Conservation (phyloP, 2,329 filamentous ascomycete species). For the Tolypocladium endophyticum region DNA sequence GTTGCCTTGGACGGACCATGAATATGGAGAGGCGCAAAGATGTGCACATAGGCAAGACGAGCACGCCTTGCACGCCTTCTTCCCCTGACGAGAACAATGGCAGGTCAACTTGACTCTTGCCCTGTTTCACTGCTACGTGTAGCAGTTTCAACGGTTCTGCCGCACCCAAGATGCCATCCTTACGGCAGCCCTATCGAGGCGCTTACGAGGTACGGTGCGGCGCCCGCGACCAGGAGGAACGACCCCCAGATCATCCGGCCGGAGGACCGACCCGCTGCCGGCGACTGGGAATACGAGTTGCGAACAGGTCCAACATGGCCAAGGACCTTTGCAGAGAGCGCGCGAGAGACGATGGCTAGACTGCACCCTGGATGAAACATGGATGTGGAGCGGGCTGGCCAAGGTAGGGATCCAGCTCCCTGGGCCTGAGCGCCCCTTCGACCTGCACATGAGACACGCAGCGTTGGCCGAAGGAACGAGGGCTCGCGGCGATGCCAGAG, state of each 20-base stretch:
- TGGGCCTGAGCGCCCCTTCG: neutral
- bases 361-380: neutral
- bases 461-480: too few relatives aligned
- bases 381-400: neutral
- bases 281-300: neutral
- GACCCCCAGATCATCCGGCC: neutral
- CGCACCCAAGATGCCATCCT: neutral
- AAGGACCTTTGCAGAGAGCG: neutral
- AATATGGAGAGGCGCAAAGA: neutral
- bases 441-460: too few relatives aligned
- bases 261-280: neutral
- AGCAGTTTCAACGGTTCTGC: neutral
- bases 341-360: neutral
- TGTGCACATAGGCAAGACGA: neutral
- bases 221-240: neutral
- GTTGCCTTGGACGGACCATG: neutral
- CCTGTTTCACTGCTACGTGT: neutral
- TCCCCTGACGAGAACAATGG: too few relatives aligned
- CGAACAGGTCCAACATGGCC: neutral
- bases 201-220: too few relatives aligned
- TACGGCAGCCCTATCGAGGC: neutral
- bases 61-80: too few relatives aligned
- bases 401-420: neutral
- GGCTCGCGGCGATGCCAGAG: too few relatives aligned
- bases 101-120: neutral